phyloP scores from a whole-genome alignment of 768 basidiomycete genomes.

The Rhizopogon rudus region DNA sequence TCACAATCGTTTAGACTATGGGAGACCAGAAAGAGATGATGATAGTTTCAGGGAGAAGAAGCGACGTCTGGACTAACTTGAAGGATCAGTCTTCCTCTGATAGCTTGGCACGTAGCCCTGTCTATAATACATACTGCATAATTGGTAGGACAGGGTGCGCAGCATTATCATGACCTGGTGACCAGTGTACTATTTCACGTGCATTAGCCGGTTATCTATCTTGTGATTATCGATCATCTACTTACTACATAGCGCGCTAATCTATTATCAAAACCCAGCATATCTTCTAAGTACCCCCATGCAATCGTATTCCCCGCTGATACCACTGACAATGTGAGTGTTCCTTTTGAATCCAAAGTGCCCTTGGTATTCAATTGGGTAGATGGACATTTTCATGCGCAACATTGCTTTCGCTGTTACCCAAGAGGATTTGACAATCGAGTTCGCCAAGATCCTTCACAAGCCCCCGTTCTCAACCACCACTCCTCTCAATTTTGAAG shows the following conservation, averaged over 20 bases:
- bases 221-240: conserved; percentile 1
- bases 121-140: not conserved
- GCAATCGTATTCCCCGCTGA: not conserved
- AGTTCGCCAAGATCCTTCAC: conserved; percentile 29
- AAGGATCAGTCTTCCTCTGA: not conserved
- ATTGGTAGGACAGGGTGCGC: not conserved
- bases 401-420: conserved; percentile 22
- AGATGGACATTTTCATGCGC: conserved; percentile 33
- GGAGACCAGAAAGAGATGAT: conserved; percentile 25
- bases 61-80: conserved; percentile 47
- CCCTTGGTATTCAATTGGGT: not conserved
- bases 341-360: not conserved
- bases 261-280: not conserved
- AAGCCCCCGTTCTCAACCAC: conserved; percentile 26
- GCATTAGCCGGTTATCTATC: conserved; percentile 2
- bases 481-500: conserved; percentile 28
- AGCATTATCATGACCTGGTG: not conserved
- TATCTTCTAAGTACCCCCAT: not conserved
- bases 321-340: conserved; percentile 19
- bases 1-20: conserved; percentile 14
- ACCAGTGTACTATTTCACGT: too few relatives aligned
- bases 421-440: conserved; percentile 27
- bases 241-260: not conserved
- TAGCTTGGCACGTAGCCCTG: not conserved
- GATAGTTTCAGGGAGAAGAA: conserved; percentile 45